Conservation (phyloP, 306 rosid species). For the Quercus engelmannii region DNA sequence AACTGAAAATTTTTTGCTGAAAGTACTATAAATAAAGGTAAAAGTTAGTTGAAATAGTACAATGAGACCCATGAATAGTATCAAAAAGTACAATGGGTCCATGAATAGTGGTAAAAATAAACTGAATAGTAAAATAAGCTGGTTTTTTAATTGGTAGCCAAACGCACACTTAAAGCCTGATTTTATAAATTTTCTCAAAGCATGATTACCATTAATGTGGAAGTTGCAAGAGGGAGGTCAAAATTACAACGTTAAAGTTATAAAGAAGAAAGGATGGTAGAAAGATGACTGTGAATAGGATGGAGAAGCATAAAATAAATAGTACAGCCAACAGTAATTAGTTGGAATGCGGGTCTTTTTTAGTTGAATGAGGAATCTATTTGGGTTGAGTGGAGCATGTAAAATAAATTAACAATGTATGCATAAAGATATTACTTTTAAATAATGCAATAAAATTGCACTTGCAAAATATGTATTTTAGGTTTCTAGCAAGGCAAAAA, state of each 20-base stretch:
- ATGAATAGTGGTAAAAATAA: too few relatives aligned
- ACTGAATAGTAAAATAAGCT: too few relatives aligned
- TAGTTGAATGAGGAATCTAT: not conserved
- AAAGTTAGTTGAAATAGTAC: too few relatives aligned
- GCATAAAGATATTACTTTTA: too few relatives aligned
- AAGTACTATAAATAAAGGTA: too few relatives aligned
- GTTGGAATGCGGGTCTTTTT: not conserved
- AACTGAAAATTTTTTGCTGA: too few relatives aligned
- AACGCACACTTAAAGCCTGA: not conserved
- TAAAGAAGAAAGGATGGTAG: not conserved
- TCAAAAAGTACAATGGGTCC: fast-evolving
- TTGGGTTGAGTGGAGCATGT: too few relatives aligned
- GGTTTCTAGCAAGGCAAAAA: too few relatives aligned
- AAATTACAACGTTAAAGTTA: not conserved
- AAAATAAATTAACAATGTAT: too few relatives aligned
- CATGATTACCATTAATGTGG: not conserved
- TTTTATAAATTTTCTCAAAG: not conserved
- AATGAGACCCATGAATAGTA: fast-evolving
- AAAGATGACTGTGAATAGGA: not conserved
- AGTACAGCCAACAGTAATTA: not conserved
- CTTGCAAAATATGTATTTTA: not conserved
- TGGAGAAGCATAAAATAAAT: not conserved
- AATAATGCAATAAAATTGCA: not conserved
- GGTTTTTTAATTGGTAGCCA: too few relatives aligned
- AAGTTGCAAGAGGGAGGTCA: not conserved